Conservation (phyloP, 2,329 filamentous ascomycete genomes). For the Penicillium sp. region DNA sequence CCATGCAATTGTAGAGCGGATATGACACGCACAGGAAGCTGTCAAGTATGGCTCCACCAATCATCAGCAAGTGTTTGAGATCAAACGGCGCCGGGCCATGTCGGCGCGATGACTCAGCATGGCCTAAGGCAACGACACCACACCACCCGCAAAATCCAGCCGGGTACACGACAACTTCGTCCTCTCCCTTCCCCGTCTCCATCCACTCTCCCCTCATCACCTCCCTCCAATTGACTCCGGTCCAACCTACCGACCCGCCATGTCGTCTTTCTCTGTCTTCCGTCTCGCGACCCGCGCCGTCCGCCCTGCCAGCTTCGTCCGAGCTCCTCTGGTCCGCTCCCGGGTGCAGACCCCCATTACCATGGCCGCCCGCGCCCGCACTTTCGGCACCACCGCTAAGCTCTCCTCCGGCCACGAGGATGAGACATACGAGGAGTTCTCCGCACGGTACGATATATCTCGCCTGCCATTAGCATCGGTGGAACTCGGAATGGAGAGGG, state of each 20-base stretch:
- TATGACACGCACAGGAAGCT: constrained; percentile 12
- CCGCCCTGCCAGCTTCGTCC: constrained; percentile 60
- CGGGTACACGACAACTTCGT: constrained; percentile 23
- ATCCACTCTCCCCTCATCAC: constrained; percentile 26
- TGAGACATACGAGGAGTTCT: constrained; percentile 99
- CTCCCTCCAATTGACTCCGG: constrained; percentile 19
- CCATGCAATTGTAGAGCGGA: not conserved
- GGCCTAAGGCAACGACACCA: constrained; percentile 33
- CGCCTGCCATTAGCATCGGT: constrained; percentile 25
- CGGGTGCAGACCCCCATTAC: constrained; percentile 58
- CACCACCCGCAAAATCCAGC: constrained; percentile 42
- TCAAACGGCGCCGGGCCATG: constrained; percentile 16
- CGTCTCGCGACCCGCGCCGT: constrained; percentile 69
- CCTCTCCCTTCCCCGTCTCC: constrained; percentile 23
- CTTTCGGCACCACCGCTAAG: constrained; percentile 57
- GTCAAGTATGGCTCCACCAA: constrained; percentile 19
- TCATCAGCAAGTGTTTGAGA: constrained; percentile 24
- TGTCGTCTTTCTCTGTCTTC: constrained; percentile 69
- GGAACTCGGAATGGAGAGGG: constrained; percentile 8
- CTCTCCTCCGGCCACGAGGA: constrained; percentile 71
- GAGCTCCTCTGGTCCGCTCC: constrained; percentile 61
- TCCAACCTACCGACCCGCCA: constrained; percentile 39
- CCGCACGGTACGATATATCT: constrained; percentile 71
- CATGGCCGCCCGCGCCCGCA: constrained; percentile 63
- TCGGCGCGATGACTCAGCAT: constrained; percentile 22